Base-by-base conservation (phyloP, 345 rosid genomes). In the Geranium rotundifolium region DNA sequence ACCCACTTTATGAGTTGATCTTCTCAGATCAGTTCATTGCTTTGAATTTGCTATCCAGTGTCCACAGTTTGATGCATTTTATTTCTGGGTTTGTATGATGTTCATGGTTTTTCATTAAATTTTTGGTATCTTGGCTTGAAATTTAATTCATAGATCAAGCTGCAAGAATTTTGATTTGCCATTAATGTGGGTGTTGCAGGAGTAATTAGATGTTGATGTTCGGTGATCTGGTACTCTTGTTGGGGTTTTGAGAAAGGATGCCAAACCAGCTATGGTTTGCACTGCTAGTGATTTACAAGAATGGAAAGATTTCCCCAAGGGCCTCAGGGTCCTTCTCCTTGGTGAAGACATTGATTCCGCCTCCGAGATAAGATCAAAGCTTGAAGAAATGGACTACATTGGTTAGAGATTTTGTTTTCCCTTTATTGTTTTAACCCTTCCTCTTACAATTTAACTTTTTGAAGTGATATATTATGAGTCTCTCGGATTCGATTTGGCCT, bases 231-330 rank as follows among this genome's bases (percentile, higher is more conserved):
- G 76, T 58, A 74, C 62, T 64, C 64, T 64, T 66, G 76, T 73
- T 20, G 74, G 81, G 65, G 72, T 83, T 83, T 80, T 88, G 84
- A 75, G 84, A 85, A 86, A 85, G 79, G 82, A 90, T 95, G 99
- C 97, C 84, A 84, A 86, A 75, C 84, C 86, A 95, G 89, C 93
- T 77, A 95, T 95, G 99, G 88, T 90, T 78, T 76, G 79, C 80
- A 85, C 93, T 66, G 83, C 84, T 61, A 69, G 81, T 70, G 90
- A 90, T 73, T 77, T 90, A 68, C 90, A 90, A 71, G 84, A 69
- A 67, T 90, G 97, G 97, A 85, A 86, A 72, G 85, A 82, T 68
- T 95, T 95, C 59, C 99, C 97, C 3, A 95, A 88, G 77, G 99
- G 99, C 68, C 97, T 95, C 70, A 77, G 76, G 70, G 84, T 90